Conservation (phyloP, 2,329 filamentous ascomycete species). For the Fusarium sp. region DNA sequence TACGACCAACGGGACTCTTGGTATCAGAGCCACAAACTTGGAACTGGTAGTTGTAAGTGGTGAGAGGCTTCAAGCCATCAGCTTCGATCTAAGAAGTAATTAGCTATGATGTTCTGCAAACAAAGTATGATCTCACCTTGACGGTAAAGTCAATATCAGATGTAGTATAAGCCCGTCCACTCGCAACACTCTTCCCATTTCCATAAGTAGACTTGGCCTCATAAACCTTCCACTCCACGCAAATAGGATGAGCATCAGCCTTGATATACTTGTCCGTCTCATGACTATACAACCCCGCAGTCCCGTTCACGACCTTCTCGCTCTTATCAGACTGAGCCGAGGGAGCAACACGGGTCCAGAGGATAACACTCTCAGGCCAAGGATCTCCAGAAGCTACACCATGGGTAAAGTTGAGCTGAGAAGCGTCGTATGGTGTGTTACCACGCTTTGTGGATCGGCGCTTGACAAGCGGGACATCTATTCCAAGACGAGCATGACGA, state of each 20-base stretch:
- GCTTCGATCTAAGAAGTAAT: conserved; percentile 67
- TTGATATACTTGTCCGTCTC: conserved; percentile 57
- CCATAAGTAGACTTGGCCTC: conserved; percentile 53
- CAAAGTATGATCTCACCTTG: conserved; percentile 59
- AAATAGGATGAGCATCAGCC: conserved; percentile 64
- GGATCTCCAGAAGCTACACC: conserved; percentile 65
- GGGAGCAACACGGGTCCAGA: conserved; percentile 61
- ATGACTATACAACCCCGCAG: conserved; percentile 58
- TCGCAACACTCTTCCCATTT: conserved; percentile 56
- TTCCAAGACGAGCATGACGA: conserved; percentile 70
- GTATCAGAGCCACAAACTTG: conserved; percentile 72
- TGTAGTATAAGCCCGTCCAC: conserved; percentile 73
- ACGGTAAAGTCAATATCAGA: conserved; percentile 81
- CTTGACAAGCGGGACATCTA: conserved; percentile 63
- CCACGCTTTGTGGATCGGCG: conserved; percentile 30
- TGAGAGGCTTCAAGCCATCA: conserved; percentile 69
- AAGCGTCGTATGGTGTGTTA: not conserved
- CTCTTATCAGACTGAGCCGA: conserved; percentile 57
- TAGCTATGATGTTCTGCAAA: not conserved
- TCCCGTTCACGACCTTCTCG: conserved; percentile 50
- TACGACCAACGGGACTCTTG: conserved; percentile 71
- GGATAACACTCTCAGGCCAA: conserved; percentile 68
- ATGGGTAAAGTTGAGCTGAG: conserved; percentile 70
- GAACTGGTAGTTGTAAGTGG: conserved; percentile 77
- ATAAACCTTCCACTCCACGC: conserved; percentile 71